Evolutionary conservation across 768 basidiomycete genomes (phyloP), one percentile per base, ranked within the genome.

Genomic region (Pulveroboletus sp.): DNA sequence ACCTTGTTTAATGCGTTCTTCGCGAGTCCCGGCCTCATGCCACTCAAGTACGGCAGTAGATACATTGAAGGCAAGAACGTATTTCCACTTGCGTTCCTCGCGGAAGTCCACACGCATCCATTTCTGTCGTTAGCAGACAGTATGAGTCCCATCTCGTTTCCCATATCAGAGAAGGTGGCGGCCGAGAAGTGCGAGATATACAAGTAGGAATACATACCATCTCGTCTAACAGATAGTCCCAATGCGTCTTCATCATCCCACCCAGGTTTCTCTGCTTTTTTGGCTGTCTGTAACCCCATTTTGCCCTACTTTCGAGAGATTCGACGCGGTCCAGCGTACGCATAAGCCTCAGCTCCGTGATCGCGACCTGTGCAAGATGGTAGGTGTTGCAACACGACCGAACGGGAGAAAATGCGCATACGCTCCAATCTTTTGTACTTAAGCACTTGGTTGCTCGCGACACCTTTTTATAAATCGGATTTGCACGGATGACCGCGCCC

Each of bases 31-130:
- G 20, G 87, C 83, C 43, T 79, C 75, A 63, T 95, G 91, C 92
- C 93, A 99, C 58, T 92, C 87, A 7, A 90, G 77, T 19, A 93
- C 86, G 21, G 90, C 80, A 25, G 81, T 82, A 1, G 91, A 87
- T 24, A 99, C 67, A 50, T 85, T 85, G 62, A 85, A 87, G 1
- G 97, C 95, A 23, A 90, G 63, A 2, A 85, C 84, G 36, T 87
- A 70, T 66, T 98, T 98, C 94, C 94, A 98, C 58, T 79, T 82
- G 34, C 90, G 77, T 62, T 99, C 97, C 67, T 98, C 94, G 17
- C 90, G 84, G 57, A 97, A 97, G 65, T 99, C 97, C 32, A 81
- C 80, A 23, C 91, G 87, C 81, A 99, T 87, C 97, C 97, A 99
- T 80, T 87, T 91, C 94, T 94, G 56, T 42, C 33, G 19, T 47